Base-by-base conservation (phyloP, 1,139 yeast genomes). In the Candida mesenterica region DNA sequence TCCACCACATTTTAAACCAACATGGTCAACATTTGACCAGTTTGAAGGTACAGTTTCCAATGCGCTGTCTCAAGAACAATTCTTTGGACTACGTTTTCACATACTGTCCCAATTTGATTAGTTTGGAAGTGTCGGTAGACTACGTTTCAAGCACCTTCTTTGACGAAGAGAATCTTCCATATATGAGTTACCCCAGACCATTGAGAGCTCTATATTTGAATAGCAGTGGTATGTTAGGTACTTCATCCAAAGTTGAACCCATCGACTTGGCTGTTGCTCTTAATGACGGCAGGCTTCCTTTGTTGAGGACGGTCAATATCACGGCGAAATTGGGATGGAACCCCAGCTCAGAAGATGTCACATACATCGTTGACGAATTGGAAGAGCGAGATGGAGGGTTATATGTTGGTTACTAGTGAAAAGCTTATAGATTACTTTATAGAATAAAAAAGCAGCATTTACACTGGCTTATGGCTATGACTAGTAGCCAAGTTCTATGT, bases 311-410 rank as follows among this genome's bases (percentile, higher is more conserved):
- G 35, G 66, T 92, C 3, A 69, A 82, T 32, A 73, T 89, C 33
- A 82, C 94, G 14, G 76, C 83, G 17, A 82, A 82, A 56, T 62
- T 92, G 29, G 96, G 97, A 4, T 92, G 98, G 98, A 81, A 85
- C 52, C 79, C 88, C 26, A 68, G 74, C 28, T 75, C 84, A 37
- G 89, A 81, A 31, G 83, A 81, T 40, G 82, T 90, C 6, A 45
- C 52, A 3, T 65, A 57, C 32, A 64, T 70, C 12, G 66, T 61
- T 7, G 65, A 61, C 20, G 64, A 55, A 31, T 49, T 70, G 27
- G 74, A 68, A 26, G 70, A 65, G 33, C 46, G 73, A 32, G 53
- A 55, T 7, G 76, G 76, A 2, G 76, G 75, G 3, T 47, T 69
- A 5, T 70, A 68, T 45, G 57, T 68, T 24, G 75, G 75, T 4